Conservation (phyloP, 139 green algal genomes). For the Tetradesmus obliquus region DNA sequence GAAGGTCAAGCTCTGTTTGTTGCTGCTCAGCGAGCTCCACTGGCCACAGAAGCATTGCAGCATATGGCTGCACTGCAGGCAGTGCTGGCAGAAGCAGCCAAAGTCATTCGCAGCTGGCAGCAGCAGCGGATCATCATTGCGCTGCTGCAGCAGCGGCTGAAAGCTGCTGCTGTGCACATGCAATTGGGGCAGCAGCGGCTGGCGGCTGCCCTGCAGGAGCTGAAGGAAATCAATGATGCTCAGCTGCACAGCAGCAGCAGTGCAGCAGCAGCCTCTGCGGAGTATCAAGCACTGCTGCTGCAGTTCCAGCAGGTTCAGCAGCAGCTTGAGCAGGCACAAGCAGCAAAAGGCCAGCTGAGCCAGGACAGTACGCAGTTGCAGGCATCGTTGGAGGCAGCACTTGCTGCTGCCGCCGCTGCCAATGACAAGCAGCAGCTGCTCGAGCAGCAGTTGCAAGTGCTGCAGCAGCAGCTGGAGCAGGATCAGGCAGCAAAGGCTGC, state of each 20-base stretch:
- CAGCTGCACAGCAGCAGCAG: not conserved
- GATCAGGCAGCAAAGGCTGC: not conserved
- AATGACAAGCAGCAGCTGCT: not conserved
- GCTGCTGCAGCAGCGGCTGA: slow-evolving; percentile 29
- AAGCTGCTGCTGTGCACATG: not conserved
- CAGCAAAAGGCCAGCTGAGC: not conserved
- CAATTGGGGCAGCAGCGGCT: not conserved
- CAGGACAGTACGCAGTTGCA: not conserved
- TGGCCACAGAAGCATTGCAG: slow-evolving; percentile 15
- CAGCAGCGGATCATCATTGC: slow-evolving; percentile 29
- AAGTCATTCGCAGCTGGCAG: slow-evolving; percentile 4
- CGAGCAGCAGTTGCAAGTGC: not conserved
- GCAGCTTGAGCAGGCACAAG: not conserved
- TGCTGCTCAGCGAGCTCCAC: not conserved
- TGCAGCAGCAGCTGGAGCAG: slow-evolving; percentile 23
- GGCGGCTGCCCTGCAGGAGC: not conserved
- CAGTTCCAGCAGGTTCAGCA: not conserved
- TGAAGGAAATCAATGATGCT: not conserved
- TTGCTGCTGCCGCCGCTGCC: not conserved
- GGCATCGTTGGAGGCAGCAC: not conserved
- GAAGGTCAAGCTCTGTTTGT: not conserved
- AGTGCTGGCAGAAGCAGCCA: slow-evolving; percentile 1
- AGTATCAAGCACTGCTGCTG: not conserved
- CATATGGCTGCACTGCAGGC: slow-evolving; percentile 23
- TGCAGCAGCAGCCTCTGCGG: not conserved